These are phyloP conservation scores for Mycoemilia scoparia DNA, from an alignment of 192 early-diverging fungal genomes.

Conservation along the genomic window DNA sequence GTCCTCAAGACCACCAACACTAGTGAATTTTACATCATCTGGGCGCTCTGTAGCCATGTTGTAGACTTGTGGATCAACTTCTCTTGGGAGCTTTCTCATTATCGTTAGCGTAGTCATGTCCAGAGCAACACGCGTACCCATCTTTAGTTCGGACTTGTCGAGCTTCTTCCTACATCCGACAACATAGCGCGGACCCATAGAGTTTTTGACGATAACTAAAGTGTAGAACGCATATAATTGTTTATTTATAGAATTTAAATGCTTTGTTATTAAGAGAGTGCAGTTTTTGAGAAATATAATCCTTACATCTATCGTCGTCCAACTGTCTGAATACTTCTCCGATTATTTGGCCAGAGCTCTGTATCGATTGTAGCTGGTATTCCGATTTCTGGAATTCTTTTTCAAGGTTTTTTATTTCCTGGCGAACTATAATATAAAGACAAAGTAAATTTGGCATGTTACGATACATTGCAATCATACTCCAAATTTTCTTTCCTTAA, in stretches of 20 bases:
- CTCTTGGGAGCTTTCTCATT: conserved; percentile 94
- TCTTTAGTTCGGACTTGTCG: conserved; percentile 86
- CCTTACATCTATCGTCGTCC: conserved; percentile 86
- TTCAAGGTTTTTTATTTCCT: conserved; percentile 70
- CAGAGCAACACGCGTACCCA: conserved; percentile 91
- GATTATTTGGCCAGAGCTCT: conserved; percentile 98
- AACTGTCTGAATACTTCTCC: conserved; percentile 96
- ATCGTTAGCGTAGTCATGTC: conserved; percentile 99
- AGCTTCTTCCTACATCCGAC: conserved; percentile 92
- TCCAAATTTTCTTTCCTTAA: too few species aligned
- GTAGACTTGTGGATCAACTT: conserved; percentile 98
- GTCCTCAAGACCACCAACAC: conserved; percentile 86
- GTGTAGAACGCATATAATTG: background rate
- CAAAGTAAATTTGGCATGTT: background rate
- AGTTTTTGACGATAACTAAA: conserved; percentile 90
- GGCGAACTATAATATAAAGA: conserved; percentile 34
- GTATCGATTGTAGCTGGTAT: conserved; percentile 92
- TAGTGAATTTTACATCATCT: conserved; percentile 85
- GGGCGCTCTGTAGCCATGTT: conserved; percentile 98
- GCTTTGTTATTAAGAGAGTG: background rate
- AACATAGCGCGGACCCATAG: conserved; percentile 92
- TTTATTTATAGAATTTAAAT: background rate
- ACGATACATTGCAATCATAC: too few species aligned
- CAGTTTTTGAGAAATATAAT: background rate
- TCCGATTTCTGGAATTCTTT: conserved; percentile 90